phyloP scores from a whole-genome alignment of 495 filamentous ascomycete genomes.

The Penicilliopsis zonata region DNA sequence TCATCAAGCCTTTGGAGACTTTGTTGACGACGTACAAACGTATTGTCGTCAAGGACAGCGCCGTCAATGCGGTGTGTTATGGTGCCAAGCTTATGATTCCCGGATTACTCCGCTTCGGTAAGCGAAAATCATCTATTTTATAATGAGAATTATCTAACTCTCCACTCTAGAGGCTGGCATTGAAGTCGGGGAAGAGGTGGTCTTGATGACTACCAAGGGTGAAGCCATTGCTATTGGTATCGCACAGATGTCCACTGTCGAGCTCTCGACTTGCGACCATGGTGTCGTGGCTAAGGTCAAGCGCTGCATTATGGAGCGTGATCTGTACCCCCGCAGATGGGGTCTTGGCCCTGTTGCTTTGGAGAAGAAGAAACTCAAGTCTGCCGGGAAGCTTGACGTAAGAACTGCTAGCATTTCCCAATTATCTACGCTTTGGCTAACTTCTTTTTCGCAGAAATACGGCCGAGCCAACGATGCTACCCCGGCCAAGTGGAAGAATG shows the following conservation, averaged over 20 bases:
- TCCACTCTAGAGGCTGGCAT: conserved; percentile 58
- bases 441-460: conserved; percentile 50
- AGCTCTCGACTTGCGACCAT: conserved; percentile 86
- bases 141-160: conserved; percentile 11
- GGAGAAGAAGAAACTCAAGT: conserved; percentile 99
- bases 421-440: conserved; percentile 8
- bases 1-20: conserved; percentile 83
- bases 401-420: conserved; percentile 14
- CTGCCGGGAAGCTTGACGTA: conserved; percentile 88
- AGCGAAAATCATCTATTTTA: conserved; percentile 11
- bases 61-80: conserved; percentile 93
- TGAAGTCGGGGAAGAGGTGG: conserved; percentile 82
- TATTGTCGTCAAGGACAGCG: conserved; percentile 94
- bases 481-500: conserved; percentile 76
- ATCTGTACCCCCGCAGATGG: conserved; percentile 91
- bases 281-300: conserved; percentile 96
- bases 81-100: conserved; percentile 98
- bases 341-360: conserved; percentile 79
- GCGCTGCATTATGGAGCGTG: conserved; percentile 97
- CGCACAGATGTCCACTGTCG: conserved; percentile 89
- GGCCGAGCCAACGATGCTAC: conserved; percentile 85
- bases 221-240: conserved; percentile 94
- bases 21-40: conserved; percentile 87
- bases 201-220: conserved; percentile 96
- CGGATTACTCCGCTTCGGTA: conserved; percentile 80